Evolutionary conservation across 2,329 filamentous ascomycete genomes (phyloP), one percentile per base, ranked within the genome.

Genomic region (Colletotrichum cordylinicola): DNA sequence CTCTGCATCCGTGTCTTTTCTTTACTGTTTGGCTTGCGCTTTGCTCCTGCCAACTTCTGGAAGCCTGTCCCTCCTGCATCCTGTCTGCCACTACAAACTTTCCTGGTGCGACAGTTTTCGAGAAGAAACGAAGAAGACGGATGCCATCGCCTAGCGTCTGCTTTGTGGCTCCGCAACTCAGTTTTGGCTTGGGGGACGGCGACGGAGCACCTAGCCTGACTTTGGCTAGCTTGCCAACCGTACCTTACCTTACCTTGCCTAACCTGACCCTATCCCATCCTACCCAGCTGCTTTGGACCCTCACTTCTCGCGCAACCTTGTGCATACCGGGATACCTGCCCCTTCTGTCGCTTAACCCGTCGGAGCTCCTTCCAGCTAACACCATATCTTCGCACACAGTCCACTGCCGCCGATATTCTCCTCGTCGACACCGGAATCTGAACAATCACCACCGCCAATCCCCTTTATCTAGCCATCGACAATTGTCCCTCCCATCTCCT

Each of bases 341-440:
- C 67, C 37, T 72, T 75, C 69, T 62, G 73, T 75, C 69, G 55
- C 62, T 75, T 75, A 64, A 75, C 64, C 73, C 69, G 69, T 75
- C 67, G 62, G 69, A 72, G 73, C 69, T 75, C 67, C 61, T 67
- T 64, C 74, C 62, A 70, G 75, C 72, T 71, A 77, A 71, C 56
- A 60, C 62, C 61, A 60, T 16, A 52, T 27, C 33, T 33, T 48
- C 35, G 52, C 27, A 66, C 15, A 18, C 37, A 43, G 31, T 35
- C 48, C n/a, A 31, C 58, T 31, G 10, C 58, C 31, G 21, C 27
- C 13, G 7, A 56, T 29, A 43, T 35, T 70, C 70, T 74, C 70
- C 33, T 69, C 35, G 39, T 33, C 16, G 29, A 33, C n/a, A 58
- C 65, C 65, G 29, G 61, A 60, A 55, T n/a, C 37, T 62, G 29